Evolutionary conservation across 805 yeast genomes (phyloP).

Genomic region (Kurtzmaniella fragi): DNA sequence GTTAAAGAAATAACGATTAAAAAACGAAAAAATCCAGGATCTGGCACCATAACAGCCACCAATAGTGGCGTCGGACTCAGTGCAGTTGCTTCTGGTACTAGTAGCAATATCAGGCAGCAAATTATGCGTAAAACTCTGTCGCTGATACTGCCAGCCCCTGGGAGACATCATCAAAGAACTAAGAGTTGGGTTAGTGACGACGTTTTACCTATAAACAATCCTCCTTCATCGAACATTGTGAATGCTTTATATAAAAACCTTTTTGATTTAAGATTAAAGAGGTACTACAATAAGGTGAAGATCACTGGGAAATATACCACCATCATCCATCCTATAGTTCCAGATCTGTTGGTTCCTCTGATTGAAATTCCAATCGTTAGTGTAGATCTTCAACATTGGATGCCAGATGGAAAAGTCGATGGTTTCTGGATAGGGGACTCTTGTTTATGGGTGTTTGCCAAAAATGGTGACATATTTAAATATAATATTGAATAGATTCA

Average conservation of each 20-base stretch:
- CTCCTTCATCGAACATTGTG: slow-evolving; percentile 15
- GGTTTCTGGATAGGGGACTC: slow-evolving; percentile 23
- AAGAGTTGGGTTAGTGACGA: too few relatives aligned
- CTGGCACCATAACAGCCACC: background rate
- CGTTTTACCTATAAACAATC: too few relatives aligned
- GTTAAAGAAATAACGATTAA: slow-evolving; percentile 17
- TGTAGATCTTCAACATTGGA: slow-evolving; percentile 27
- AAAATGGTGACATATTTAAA: slow-evolving; percentile 36
- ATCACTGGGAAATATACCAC: slow-evolving; percentile 11
- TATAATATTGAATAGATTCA: slow-evolving; percentile 13
- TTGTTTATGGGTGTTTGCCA: slow-evolving; percentile 34
- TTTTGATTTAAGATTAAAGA: slow-evolving; percentile 28
- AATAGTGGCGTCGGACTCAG: background rate
- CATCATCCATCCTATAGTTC: slow-evolving; percentile 32
- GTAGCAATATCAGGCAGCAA: background rate
- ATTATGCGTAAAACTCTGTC: too few relatives aligned
- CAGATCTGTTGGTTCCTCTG: slow-evolving; percentile 34
- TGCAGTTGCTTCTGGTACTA: background rate
- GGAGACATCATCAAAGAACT: too few relatives aligned
- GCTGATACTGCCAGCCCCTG: too few relatives aligned
- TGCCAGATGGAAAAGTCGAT: slow-evolving; percentile 32
- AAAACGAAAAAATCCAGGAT: background rate
- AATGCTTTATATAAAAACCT: slow-evolving; percentile 29
- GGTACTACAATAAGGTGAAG: slow-evolving; percentile 21
- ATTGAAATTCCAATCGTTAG: slow-evolving; percentile 30